Conservation (phyloP, 768 basidiomycete species). For the button mushroom (Agaricus bisporus) region DNA sequence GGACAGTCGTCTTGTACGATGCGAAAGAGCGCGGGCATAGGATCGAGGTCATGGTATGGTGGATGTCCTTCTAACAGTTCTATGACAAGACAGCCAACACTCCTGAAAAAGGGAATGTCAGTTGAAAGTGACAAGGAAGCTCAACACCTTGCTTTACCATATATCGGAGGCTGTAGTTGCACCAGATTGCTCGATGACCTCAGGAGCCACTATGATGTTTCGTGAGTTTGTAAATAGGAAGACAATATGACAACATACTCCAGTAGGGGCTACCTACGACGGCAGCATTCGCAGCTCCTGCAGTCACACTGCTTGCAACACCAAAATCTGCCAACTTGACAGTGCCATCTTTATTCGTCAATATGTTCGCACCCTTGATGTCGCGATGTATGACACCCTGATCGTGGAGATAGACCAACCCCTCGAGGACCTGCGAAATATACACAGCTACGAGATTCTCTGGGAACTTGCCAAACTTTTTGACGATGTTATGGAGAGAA, state of each 20-base stretch:
- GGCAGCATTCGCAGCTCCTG: conserved; percentile 75
- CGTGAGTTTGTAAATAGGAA: conserved; percentile 6
- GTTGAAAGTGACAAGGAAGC: neutral
- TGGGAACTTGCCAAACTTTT: conserved; percentile 97
- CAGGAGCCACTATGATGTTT: conserved; percentile 77
- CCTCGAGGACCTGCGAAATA: conserved; percentile 93
- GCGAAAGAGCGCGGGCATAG: conserved; percentile 97
- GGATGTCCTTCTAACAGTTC: conserved; percentile 90
- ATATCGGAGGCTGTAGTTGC: conserved; percentile 97
- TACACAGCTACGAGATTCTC: conserved; percentile 96
- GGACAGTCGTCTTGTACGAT: conserved; percentile 98
- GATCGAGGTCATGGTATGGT: conserved; percentile 92
- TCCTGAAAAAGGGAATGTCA: conserved; percentile 33
- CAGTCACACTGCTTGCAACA: conserved; percentile 71
- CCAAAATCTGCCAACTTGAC: conserved; percentile 99
- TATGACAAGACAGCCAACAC: conserved; percentile 96
- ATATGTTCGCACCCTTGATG: conserved; percentile 98
- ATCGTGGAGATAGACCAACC: conserved; percentile 94
- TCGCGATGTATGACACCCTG: conserved; percentile 99
- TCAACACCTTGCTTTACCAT: conserved; percentile 37
- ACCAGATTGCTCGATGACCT: conserved; percentile 97
- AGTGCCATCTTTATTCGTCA: conserved; percentile 97
- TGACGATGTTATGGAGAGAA: conserved; percentile 90
- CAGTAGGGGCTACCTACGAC: conserved; percentile 99
- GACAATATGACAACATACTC: conserved; percentile 52